Base-by-base conservation (phyloP, 1,139 yeast genomes). In the Keqinozyma sinolaborantium region DNA sequence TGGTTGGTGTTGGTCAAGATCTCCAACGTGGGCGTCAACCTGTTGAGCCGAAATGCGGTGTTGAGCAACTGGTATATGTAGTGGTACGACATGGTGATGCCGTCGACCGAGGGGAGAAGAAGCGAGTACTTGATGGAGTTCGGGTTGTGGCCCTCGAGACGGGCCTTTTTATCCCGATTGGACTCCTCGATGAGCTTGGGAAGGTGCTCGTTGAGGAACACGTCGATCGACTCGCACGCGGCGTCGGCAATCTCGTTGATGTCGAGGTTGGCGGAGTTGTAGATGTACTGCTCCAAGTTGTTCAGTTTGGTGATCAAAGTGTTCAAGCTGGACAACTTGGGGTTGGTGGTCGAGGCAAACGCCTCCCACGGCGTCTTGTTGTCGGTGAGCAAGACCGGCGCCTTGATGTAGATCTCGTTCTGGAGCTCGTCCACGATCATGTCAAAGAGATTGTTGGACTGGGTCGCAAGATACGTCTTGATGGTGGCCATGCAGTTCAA, bases 371-470 rank as follows among this genome's bases (percentile, higher is more conserved):
- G 42, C 24, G 42, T 36, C 11, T 42, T 40, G n/a, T 33, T 35
- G 20, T 19, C 29, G 3, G 15, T 24, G 2, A 36, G 24, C 8
- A 41, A 30, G 5, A 36, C 30, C 7, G 39, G 37, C 28, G 46
- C 48, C 45, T 81, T 83, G 34, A 85, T 64, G 50, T 85, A 90
- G 13, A 88, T 64, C 37, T 86, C 84, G 35, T 71, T 75, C 40
- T 79, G 82, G 26, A 88, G 61, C 50, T 88, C 96, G 42, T 85
- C 95, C 14, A 86, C 64, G 16, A 88, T 64, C 48, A 78, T 78
- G 35, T 82, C 87, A 47, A 83, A 83, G 28, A 90, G 57, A 32
- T 72, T 70, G 48, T 67, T 79, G 26, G 80, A 77, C 46, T 85
- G 95, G 5, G 70, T 52, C 30, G 76, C 76, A 24, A 87, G 60